Evolutionary conservation across 2,329 filamentous ascomycete species (phyloP).

Genomic region (Apiospora arundinis): DNA sequence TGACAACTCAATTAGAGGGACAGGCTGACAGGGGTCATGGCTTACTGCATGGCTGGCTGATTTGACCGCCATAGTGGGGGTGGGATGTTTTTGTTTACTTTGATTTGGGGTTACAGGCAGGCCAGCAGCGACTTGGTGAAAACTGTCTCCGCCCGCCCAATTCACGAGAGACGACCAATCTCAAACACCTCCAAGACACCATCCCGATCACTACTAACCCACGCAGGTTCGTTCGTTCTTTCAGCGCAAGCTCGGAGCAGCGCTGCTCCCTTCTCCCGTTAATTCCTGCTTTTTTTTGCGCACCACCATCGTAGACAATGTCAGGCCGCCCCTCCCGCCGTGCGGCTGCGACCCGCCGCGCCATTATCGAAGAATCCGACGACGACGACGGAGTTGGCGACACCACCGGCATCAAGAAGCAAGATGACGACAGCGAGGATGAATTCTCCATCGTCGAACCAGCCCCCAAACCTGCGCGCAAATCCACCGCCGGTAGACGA

Average conservation of each 20-base stretch:
- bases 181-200: background rate
- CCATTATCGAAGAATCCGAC: constrained; percentile 74
- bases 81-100: constrained; percentile 25
- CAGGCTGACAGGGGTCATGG: background rate
- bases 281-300: background rate
- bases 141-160: constrained; percentile 14
- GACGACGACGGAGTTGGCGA: constrained; percentile 72
- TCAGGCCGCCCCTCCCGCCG: constrained; percentile 48
- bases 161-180: background rate
- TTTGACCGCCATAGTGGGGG: background rate
- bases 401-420: constrained; percentile 56
- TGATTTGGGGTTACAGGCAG: background rate
- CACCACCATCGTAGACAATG: constrained; percentile 30
- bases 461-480: constrained; percentile 58
- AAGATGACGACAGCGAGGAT: constrained; percentile 67
- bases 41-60: no score
- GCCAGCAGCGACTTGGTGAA: background rate
- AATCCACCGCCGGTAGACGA: constrained; percentile 44
- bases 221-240: background rate
- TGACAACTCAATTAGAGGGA: background rate
- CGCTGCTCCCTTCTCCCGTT: background rate
- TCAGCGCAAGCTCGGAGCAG: constrained; percentile 1
- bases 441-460: constrained; percentile 80
- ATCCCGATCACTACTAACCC: constrained; percentile 13
- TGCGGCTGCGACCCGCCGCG: constrained; percentile 65